Evolutionary conservation across 768 basidiomycete species (phyloP), one percentile per base, ranked within the genome.

Genomic region (Russula griseocarnosa): DNA sequence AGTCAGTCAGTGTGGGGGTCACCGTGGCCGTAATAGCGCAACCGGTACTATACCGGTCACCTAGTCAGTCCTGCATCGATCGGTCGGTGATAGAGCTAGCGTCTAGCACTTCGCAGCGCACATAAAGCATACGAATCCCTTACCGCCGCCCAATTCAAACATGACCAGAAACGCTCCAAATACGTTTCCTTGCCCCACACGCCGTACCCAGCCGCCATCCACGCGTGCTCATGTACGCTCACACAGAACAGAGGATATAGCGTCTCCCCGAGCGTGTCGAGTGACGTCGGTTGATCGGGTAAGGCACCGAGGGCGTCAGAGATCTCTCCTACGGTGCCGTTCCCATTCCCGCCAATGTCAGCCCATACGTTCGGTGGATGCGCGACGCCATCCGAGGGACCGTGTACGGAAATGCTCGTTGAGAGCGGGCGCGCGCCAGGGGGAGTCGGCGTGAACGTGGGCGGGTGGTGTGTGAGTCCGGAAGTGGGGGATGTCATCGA

Each of bases 161-260:
- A 88, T 11, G 77, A 79, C 92, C 92, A 96, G 76, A 94, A 93
- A 71, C 86, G 81, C 69, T 80, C 83, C 71, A 95, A 72, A 81
- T 92, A 96, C 69, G 82, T 82, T 73, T 95, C 92, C 75, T 92
- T 90, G 28, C 94, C 93, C 90, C 91, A 94, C 5, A 96, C 83
- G 5, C 93, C 93, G 67, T 88, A 93, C 44, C 89, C 90, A 24
- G 88, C 86, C 55, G 80, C 79, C 71, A 96, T 79, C 91, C 92
- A 96, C 30, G 88, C 87, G 68, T 92, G 93, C 73, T 94, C 92
- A 69, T 93, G 83, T 5, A 91, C 83, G 49, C 86, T 85, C 56
- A 94, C 71, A 66, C 88, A 90, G 73, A 92, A 86, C 60, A 95
- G 72, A 24, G 93, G 93, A 71, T 79, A 85, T 46, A 95, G 74